A percentile compares a stretch with the other conserved stretches of the same genome.
phyloP scores from a whole-genome alignment of 2,329 filamentous ascomycete genomes.

The Rhynchosporium secalis region DNA sequence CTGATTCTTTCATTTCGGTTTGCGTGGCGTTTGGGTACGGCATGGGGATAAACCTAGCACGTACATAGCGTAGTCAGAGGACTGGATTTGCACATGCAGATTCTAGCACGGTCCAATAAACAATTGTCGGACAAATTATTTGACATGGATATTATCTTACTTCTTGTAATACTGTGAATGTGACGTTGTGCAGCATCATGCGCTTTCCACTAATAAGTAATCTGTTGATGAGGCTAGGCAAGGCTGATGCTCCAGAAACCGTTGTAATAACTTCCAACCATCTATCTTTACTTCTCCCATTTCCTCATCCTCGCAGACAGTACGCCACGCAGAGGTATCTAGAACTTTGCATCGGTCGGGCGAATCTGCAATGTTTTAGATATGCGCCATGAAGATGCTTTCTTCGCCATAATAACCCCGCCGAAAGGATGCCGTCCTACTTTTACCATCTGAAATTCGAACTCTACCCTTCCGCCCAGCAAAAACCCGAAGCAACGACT shows the following conservation, averaged over 20 bases:
- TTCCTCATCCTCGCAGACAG: not conserved
- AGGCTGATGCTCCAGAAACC: not conserved
- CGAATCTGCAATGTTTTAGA: not conserved
- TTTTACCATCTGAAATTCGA: slow-evolving; percentile 68
- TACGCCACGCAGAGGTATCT: slow-evolving; percentile 21
- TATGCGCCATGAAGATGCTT: slow-evolving; percentile 1
- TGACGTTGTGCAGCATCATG: too few species aligned
- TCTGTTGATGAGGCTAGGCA: slow-evolving; percentile 6
- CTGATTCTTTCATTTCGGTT: slow-evolving; percentile 14
- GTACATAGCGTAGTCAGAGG: slow-evolving; percentile 17
- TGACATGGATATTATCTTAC: too few species aligned
- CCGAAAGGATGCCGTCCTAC: slow-evolving; percentile 44
- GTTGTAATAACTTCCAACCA: too few species aligned
- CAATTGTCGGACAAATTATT: slow-evolving; percentile 15
- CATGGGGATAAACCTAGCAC: slow-evolving; percentile 21
- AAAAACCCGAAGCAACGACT: slow-evolving; percentile 6
- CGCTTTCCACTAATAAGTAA: not conserved
- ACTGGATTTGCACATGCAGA: slow-evolving; percentile 14
- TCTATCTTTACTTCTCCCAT: not conserved
- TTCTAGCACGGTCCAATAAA: slow-evolving; percentile 23
- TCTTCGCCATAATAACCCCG: not conserved
- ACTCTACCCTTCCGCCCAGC: slow-evolving; percentile 49
- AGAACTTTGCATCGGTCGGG: slow-evolving; percentile 14
- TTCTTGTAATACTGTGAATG: too few species aligned
- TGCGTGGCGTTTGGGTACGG: slow-evolving; percentile 32